Evolutionary conservation across 345 rosid species (phyloP), one percentile per base, ranked within the genome.

Genomic region (Anastatica hierochuntica): DNA sequence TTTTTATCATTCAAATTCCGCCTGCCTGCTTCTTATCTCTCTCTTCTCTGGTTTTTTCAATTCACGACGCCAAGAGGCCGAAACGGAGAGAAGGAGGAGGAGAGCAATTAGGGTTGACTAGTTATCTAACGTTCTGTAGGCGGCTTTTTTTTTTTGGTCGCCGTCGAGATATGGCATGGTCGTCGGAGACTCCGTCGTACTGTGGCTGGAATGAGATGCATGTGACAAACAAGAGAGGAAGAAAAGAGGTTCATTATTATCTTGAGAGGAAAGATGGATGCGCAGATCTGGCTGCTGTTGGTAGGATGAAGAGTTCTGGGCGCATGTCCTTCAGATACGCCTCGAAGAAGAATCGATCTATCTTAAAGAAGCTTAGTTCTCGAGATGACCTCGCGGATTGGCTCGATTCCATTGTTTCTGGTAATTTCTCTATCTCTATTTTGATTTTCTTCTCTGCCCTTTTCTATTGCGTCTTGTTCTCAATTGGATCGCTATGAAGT

Each of bases 141-240:
- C 29, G 17, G n/a, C n/a, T n/a, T n/a, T n/a, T n/a, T n/a, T n/a
- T n/a, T n/a, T n/a, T n/a, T n/a, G n/a, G n/a, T n/a, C n/a, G n/a
- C n/a, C n/a, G n/a, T n/a, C n/a, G 46, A 31, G 40, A 17, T 43
- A 49, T 68, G 73, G 68, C 63, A 60, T 58, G 78, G 68, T 41
- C 72, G 10, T 20, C 67, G 48, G 70, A 45, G 5, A 24, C 43
- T 64, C 43, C 54, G 67, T 34, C 69, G 20, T 88, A 88, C 67
- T 76, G 68, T 16, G 69, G 82, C 29, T 88, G 96, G 96, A 83
- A 70, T 43, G 88, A 84, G 88, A 77, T 68, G 61, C 63, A 57
- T 31, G 78, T 68, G 49, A 72, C 69, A 37, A 67, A 42, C 73
- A 69, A 70, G n/a, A 73, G 53, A 39, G 88, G 82, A 42, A 77